phyloP scores from a whole-genome alignment of 352 stramenopile species.

The Globisporangium cylindrosporum region DNA sequence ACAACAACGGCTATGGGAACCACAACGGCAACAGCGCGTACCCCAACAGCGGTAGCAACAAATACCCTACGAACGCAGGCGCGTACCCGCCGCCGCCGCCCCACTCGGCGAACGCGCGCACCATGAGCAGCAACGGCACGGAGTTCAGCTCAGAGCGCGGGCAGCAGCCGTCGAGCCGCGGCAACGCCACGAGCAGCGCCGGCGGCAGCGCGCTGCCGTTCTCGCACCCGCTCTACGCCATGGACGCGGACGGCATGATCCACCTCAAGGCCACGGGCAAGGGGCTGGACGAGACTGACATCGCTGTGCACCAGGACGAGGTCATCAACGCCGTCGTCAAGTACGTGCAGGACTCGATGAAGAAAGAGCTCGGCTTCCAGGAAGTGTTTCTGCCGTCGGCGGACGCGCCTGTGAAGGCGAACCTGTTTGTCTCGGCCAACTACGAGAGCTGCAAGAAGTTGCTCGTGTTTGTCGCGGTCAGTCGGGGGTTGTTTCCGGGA shows the following conservation, averaged over 20 bases:
- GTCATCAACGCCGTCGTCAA: slow-evolving; percentile 86
- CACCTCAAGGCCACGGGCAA: slow-evolving; percentile 84
- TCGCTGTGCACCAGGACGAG: slow-evolving; percentile 86
- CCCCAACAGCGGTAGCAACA: slow-evolving; percentile 37
- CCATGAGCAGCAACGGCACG: slow-evolving; percentile 40
- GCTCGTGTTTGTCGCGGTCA: slow-evolving; percentile 85
- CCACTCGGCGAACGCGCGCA: slow-evolving; percentile 41
- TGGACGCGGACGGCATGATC: slow-evolving; percentile 84
- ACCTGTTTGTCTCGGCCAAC: slow-evolving; percentile 82
- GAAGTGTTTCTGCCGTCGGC: slow-evolving; percentile 72
- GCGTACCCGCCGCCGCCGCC: slow-evolving; percentile 27
- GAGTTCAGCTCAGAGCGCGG: slow-evolving; percentile 11
- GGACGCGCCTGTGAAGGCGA: slow-evolving; percentile 75
- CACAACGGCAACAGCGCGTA: slow-evolving; percentile 8
- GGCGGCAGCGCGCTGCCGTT: slow-evolving; percentile 45
- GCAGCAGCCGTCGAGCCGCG: background rate
- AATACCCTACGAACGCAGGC: slow-evolving; percentile 25
- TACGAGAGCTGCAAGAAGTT: slow-evolving; percentile 80
- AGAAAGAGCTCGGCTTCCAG: slow-evolving; percentile 67
- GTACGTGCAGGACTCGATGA: slow-evolving; percentile 87
- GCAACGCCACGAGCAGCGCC: slow-evolving; percentile 11
- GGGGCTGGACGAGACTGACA: slow-evolving; percentile 74
- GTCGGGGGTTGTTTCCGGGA: slow-evolving; percentile 72
- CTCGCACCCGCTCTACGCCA: slow-evolving; percentile 76
- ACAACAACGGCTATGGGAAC: slow-evolving; percentile 15